Base-by-base conservation (phyloP, 305 asterid species). In the Coffea humblotiana region DNA sequence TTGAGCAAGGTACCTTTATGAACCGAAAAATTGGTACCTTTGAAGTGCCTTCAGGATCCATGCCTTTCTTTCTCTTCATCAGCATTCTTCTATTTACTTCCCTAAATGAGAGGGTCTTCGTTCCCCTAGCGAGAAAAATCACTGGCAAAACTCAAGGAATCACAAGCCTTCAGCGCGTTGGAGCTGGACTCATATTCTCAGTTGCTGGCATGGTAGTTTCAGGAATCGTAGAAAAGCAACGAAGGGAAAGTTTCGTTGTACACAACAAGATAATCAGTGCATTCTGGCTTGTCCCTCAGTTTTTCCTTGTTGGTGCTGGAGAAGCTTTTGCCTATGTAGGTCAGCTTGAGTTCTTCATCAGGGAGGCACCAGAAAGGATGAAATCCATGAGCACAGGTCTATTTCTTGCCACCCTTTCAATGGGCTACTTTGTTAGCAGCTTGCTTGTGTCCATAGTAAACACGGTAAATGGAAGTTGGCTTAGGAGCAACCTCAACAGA, bases 311-410 rank as follows among this genome's bases (percentile, higher is more conserved):
- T 0, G 98, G 98, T 61, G 97, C 97, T 0, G 97, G 97, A 2
- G 98, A 94, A 77, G 97, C 97, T 2, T 94, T 94, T 76, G 97
- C 93, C 5, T 94, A 92, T 25, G 98, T 92, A 0, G 98, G 98
- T 8, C 97, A 92, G 89, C 90, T 94, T 0, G 98, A 94, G 86
- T 94, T 94, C 74, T 94, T 94, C 81, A 92, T 92, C 45, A 81
- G 94, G 25, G 98, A 94, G 84, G 97, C 94, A 35, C 97, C 98
- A 0, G 97, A 88, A 83, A 85, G 92, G 88, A 94, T 94, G 98
- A 94, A 94, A 84, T 94, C 98, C 0, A 88, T 94, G 94, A 91
- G 98, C 81, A 94, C 97, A 0, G 98, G 97, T 8, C 76, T 94
- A 48, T 94, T 92, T 11, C 83, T 92, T 10, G 89, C 95, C 86